Base-by-base conservation (phyloP, 108 stramenopile species). In the Skeletonema tropicum region DNA sequence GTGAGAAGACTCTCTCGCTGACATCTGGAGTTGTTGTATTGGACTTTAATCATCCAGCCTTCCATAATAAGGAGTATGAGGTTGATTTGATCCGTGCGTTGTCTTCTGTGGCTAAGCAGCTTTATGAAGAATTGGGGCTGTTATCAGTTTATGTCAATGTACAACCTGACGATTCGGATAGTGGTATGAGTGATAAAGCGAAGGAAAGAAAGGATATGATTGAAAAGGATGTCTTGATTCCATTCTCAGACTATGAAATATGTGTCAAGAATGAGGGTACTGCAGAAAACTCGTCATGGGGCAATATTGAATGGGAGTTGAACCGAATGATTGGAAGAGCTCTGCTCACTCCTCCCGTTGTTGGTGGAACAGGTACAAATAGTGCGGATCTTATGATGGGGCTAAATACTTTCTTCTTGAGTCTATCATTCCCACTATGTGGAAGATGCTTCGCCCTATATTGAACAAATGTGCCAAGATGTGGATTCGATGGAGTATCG, bases 401-500 rank as follows among this genome's bases (percentile, higher is more conserved):
- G 57, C 36, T 79, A 21, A 86, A 95, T 57, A 93, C 94, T 5
- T 95, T 95, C 74, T 95, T 95, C 66, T 75, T 95, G 30, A 86
- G 85, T 36, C 59, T 95, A 13, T 88, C 87, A 46, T 95, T 95
- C 70, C 92, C 92, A 3, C 66, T n/a, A 92, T 36, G 88, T 95
- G 17, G 55, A 80, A 13, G 84, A 92, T 61, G 94, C 90, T 5
- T 76, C 91, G 58, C 91, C 86, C 14, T 94, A 90, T 71, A 86
- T 92, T n/a, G 84, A 87, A 63, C 79, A 80, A 66, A 94, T 97
- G 91, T 97, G 93, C 66, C 19, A 66, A 35, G 93, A 94, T 82
- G 90, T 92, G 5, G 96, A 97, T 89, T 92, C 96, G 3, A 92
- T 97, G 91, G 96, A 97, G 75, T 93, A 92, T 72, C 89, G 96